Conservation (phyloP, 495 filamentous ascomycete genomes). For the Aspergillus bertholletiae region DNA sequence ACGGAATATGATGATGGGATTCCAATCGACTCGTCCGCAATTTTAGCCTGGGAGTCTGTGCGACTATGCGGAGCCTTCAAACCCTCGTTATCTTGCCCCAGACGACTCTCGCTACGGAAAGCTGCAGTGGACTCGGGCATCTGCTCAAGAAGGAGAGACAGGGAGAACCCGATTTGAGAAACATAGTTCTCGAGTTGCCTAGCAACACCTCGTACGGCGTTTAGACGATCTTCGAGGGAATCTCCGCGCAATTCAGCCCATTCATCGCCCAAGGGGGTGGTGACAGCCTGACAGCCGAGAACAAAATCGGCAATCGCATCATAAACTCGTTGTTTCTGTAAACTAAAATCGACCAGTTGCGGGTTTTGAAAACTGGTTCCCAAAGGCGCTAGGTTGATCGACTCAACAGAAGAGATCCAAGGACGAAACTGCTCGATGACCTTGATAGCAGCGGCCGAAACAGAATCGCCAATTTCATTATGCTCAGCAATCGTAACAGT, state of each 20-base stretch:
- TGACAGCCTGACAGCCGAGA: constrained; percentile 78
- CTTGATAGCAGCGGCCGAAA: constrained; percentile 70
- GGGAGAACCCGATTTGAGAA: constrained; percentile 81
- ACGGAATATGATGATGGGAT: constrained; percentile 65
- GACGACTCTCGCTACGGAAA: constrained; percentile 33
- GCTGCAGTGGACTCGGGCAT: constrained; percentile 46
- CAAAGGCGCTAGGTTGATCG: constrained; percentile 74
- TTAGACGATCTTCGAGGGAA: constrained; percentile 84
- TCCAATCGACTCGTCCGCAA: constrained; percentile 44
- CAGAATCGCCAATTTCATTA: constrained; percentile 65
- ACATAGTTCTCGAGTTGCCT: constrained; percentile 81
- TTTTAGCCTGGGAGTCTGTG: constrained; percentile 31
- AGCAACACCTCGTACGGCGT: constrained; percentile 68
- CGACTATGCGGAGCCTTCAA: constrained; percentile 27
- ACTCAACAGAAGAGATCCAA: constrained; percentile 84
- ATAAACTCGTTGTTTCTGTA: constrained; percentile 88
- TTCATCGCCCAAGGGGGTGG: constrained; percentile 87
- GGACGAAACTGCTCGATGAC: constrained; percentile 83
- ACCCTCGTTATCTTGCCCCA: constrained; percentile 30
- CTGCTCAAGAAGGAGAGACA: constrained; percentile 82
- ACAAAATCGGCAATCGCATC: constrained; percentile 89
- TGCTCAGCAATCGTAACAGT: constrained; percentile 69
- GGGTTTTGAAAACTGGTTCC: constrained; percentile 76
- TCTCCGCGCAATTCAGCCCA: constrained; percentile 91
- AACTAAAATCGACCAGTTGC: constrained; percentile 80